Evolutionary conservation across 2,329 filamentous ascomycete genomes (phyloP), one percentile per base, ranked within the genome.

Genomic region (Lasiodiplodia sp.): DNA sequence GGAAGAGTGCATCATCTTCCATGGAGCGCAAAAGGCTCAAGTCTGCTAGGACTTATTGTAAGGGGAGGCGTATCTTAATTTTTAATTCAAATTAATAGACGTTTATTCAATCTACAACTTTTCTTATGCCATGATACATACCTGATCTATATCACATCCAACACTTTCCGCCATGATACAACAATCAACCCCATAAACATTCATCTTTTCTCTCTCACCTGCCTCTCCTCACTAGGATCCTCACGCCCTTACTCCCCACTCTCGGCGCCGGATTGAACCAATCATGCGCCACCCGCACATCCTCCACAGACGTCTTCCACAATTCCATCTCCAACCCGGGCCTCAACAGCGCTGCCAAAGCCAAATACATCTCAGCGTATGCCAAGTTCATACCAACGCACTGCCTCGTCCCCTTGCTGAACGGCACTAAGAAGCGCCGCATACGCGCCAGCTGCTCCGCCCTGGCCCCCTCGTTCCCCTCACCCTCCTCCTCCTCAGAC

Each of bases 341-440:
- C 28, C 49, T 21, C 64, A 76, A 74, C 23, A 78, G 34, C 56
- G 67, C 68, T 23, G 69, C 75, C 31, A 77, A 62, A 53, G 70
- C 71, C 14, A 74, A 34, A 53, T 71, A 72, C 11, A 78, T 28
- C 69, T 77, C 76, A 5, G 73, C 73, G 66, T 73, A 73, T 5
- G 72, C 76, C 25, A 77, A 57, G 69, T 82, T 79, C 65, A 82
- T 79, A 4, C 81, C 82, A 38, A 82, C 70, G 68, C 81, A 83
- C 23, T 73, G 72, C 34, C 81, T 70, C 5, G 76, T 77, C 0
- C 81, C 81, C 47, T 76, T 78, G 40, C 75, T 75, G 66, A 83
- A 83, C 0, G 77, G 69, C 8, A 83, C 75, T 34, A 83, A 69
- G 21, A 62, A 68, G 28, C 56, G 40, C 16, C 65, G 40, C 65